These are phyloP conservation scores for Calonectria pseudoreteaudii DNA, from an alignment of 2,329 filamentous ascomycete genomes.

Conservation along the genomic window DNA sequence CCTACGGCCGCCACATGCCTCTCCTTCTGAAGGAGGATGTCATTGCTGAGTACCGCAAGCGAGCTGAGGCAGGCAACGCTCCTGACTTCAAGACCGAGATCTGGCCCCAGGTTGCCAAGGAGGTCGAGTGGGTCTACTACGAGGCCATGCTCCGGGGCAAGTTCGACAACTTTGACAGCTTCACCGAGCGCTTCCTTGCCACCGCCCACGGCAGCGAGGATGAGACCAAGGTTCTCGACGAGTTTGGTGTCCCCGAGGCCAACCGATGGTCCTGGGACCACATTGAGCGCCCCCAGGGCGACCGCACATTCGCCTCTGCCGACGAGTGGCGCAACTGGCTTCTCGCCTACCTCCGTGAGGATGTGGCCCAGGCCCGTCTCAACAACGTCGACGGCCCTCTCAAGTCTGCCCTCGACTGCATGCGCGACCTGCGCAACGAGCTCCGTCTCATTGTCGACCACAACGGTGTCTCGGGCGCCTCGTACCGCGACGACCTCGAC, in stretches of 20 bases:
- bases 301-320: background rate
- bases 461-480: background rate
- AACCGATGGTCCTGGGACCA: constrained; percentile 5
- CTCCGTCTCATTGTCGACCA: constrained; percentile 5
- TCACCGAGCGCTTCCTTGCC: background rate
- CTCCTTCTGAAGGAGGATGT: background rate
- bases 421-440: constrained; percentile 7
- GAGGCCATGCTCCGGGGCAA: background rate
- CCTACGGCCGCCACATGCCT: constrained; percentile 2
- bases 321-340: background rate
- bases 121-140: constrained; percentile 3
- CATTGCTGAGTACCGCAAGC: background rate
- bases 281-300: background rate
- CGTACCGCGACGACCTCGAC: background rate
- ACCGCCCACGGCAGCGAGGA: background rate
- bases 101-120: constrained; percentile 1
- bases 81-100: background rate
- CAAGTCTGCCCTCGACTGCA: constrained; percentile 4
- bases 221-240: background rate
- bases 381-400: constrained; percentile 1
- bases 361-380: background rate
- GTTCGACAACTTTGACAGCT: background rate
- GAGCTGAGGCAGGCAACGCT: background rate
- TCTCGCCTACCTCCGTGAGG: background rate
- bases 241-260: background rate